Evolutionary conservation across 2,329 filamentous ascomycete species (phyloP), one percentile per base, ranked within the genome.

Genomic region (Aureobasidium sp.): DNA sequence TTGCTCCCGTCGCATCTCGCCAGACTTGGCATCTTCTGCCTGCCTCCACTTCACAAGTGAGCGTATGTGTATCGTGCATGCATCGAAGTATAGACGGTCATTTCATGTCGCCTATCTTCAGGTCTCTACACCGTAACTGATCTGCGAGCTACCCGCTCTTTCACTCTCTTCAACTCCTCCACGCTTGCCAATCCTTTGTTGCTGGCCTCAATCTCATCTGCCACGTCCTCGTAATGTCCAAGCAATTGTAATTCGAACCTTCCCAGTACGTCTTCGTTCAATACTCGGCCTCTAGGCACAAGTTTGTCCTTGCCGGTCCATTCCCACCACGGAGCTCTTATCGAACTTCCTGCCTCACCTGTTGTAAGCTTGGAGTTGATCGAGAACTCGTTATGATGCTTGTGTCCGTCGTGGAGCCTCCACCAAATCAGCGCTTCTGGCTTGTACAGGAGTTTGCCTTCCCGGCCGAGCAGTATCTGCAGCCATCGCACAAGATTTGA

Each of bases 321-420:
- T 20, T 61, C 60, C 64, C 64, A 66, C 43, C 48, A 59, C 1
- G 63, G 63, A 32, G 62, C 37, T 24, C 46, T 44, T 41, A 32
- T 36, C 24, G 24, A 15, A 13, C 55, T 36, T 34, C 34, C 55
- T 41, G 4, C 44, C 17, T 39, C 20, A 36, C 36, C 46, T 6
- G 41, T 53, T 43, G 36, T 48, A 24, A 56, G 46, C 48, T 24
- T 46, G 36, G 57, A 51, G 27, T 65, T 62, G 62, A 65, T 57
- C 6, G 62, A 44, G 20, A 52, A 62, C 20, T 62, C 59, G 53
- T 65, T 59, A 26, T 65, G 64, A 47, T 59, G 46, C 13, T 64
- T 59, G 56, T 71, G 69, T 1, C 69, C 70, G 55, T 73, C 72
- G 1, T 67, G 63, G 1, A 74, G 65, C 36, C 63, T 63, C 72